Evolutionary conservation across 2,329 filamentous ascomycete genomes (phyloP).

Genomic region (Magnaporthiopsis rhizophila): DNA sequence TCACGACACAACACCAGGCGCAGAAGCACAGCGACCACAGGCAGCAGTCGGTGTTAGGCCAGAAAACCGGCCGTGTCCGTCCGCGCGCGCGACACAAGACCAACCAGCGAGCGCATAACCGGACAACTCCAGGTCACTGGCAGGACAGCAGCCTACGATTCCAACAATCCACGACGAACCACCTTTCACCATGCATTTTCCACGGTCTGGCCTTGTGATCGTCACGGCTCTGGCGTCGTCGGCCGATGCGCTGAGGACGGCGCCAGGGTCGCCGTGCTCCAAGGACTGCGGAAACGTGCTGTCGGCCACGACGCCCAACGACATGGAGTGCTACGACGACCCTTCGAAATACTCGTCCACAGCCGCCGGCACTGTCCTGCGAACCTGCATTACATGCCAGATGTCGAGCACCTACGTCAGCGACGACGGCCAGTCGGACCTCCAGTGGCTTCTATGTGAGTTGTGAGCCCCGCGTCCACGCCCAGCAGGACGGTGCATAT

Average conservation of each 20-base stretch:
- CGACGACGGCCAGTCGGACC: conserved; percentile 37
- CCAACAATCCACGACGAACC: not conserved
- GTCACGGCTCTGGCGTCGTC: conserved; percentile 12
- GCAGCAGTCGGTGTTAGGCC: not conserved
- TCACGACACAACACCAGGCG: not conserved
- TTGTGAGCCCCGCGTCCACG: conserved; percentile 8
- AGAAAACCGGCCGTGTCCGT: not conserved
- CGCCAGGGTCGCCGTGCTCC: conserved; percentile 40
- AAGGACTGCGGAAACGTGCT: conserved; percentile 46
- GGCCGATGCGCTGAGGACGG: conserved; percentile 31
- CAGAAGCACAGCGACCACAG: not conserved
- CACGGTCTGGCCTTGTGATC: conserved; percentile 11
- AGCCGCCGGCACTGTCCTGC: conserved; percentile 38
- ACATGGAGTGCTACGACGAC: conserved; percentile 39
- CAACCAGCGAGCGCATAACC: not conserved
- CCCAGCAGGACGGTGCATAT: not conserved
- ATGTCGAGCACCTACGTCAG: conserved; percentile 37
- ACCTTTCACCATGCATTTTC: not conserved
- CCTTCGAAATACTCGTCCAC: conserved; percentile 24
- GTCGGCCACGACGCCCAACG: conserved; percentile 32
- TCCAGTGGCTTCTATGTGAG: conserved; percentile 48
- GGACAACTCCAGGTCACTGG: not conserved
- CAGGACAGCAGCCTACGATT: too few species aligned
- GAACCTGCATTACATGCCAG: conserved; percentile 45
- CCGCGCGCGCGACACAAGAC: not conserved